A percentile compares a stretch with the other conserved stretches of the same genome.
These are phyloP conservation scores for Noccaea bulbosa DNA, from an alignment of 345 rosid genomes.

Conservation along the genomic window DNA sequence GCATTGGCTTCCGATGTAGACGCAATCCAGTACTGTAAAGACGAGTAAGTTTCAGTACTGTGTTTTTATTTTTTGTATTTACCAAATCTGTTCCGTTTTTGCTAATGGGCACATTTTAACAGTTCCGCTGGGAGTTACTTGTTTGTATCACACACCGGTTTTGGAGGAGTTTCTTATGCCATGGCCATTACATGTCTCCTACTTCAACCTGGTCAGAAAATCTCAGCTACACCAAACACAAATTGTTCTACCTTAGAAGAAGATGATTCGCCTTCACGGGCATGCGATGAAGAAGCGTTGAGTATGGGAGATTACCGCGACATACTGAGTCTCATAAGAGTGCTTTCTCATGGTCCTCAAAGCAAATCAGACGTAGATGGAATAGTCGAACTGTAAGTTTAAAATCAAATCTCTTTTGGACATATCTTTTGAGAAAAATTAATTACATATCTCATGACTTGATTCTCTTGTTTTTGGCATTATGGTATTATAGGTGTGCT, in stretches of 20 bases:
- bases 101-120: constrained; percentile 10
- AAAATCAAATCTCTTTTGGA: constrained; percentile 1
- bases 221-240: constrained; percentile 36
- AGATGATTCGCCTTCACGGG: constrained; percentile 47
- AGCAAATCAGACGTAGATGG: constrained; percentile 90
- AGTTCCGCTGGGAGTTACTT: constrained; percentile 81
- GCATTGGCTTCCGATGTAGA: constrained; percentile 90
- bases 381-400: constrained; percentile 62
- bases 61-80: neutral
- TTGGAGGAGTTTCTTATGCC: constrained; percentile 90
- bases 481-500: constrained; percentile 59
- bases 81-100: neutral
- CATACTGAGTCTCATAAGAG: constrained; percentile 94
- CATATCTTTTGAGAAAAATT: neutral
- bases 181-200: constrained; percentile 85
- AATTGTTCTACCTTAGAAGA: constrained; percentile 42
- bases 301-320: constrained; percentile 95
- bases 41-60: constrained; percentile 63
- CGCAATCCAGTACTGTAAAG: constrained; percentile 71
- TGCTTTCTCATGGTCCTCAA: constrained; percentile 83
- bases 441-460: constrained; percentile 20
- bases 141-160: constrained; percentile 89
- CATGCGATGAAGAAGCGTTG: constrained; percentile 74
- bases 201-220: constrained; percentile 62
- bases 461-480: constrained; percentile 24